Base-by-base conservation (phyloP, 2,329 filamentous ascomycete species). In the Aspergillus cejpii region DNA sequence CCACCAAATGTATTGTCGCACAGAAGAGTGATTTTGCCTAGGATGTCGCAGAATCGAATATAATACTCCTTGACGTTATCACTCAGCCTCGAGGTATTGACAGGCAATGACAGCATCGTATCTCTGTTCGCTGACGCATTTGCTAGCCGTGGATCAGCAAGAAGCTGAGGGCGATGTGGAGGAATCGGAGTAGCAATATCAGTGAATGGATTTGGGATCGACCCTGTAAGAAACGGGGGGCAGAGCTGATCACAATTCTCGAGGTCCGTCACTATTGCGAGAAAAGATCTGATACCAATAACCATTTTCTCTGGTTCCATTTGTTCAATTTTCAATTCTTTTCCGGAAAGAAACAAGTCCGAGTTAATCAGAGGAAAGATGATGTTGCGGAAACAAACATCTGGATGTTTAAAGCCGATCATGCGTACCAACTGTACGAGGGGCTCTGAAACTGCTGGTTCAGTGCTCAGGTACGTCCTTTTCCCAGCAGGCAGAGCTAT, bases 1-100 rank as follows among this genome's bases (percentile, higher is more conserved):
- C 92, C 92, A 41, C 92, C 94, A 69, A 98, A 98, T 0, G 91
- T 86, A 57, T 95, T 92, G 65, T 98, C 92, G 66, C 92, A 98
- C 26, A 97, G 84, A 36, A 97, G 85, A 2, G 90, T 95, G 44
- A 98, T 94, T 63, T 95, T 94, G 20, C 91, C 92, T 6, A 98
- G 72, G 19, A 98, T 91, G 63, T 95, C 88, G 62, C 91, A 97
- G 57, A 98, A 98, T 41, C 85, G 84, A 43, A 83, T 75, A 65
- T 97, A 96, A 61, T 88, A 92, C 34, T 92, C 87, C 58, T 83
- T 84, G 0, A 87, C 83, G 17, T 81, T 80, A 28, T 94, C 88
- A 40, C 79, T 83, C 41, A 97, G 75, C 15, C 73, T 74, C 6
- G 72, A 67, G 5, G 74, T 77, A 55, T 80, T 79, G 19, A 83